Evolutionary conservation across 108 stramenopile genomes (phyloP).

Genomic region (Cyclotella sp.): DNA sequence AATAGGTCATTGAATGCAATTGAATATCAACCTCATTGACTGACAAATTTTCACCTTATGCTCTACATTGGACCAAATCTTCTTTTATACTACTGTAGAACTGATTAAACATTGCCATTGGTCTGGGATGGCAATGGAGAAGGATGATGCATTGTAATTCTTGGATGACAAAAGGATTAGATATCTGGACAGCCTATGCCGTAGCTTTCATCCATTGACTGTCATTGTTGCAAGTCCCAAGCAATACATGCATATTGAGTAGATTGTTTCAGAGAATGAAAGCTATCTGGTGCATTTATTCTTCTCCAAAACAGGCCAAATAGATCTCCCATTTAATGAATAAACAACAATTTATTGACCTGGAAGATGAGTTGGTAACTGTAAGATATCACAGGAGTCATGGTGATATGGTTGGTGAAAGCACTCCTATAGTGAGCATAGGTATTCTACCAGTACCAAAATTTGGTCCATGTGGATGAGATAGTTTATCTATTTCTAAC

Average conservation of each 20-base stretch:
- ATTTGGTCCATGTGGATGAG: too few relatives aligned
- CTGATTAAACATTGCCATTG: too few relatives aligned
- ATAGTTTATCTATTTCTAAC: too few relatives aligned
- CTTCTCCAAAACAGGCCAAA: too few relatives aligned
- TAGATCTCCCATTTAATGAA: too few relatives aligned
- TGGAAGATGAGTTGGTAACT: not conserved
- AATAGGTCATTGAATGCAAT: too few relatives aligned
- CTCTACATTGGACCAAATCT: not conserved
- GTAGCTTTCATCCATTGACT: slow-evolving; percentile 4
- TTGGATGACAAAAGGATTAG: too few relatives aligned
- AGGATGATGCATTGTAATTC: not conserved
- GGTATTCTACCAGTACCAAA: too few relatives aligned
- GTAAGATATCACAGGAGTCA: too few relatives aligned
- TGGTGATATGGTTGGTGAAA: too few relatives aligned
- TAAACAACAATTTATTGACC: not conserved
- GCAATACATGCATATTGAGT: not conserved
- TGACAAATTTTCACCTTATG: not conserved
- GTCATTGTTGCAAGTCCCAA: slow-evolving; percentile 11
- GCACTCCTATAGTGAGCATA: too few relatives aligned
- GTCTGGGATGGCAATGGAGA: slow-evolving; percentile 9
- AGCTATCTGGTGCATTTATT: not conserved
- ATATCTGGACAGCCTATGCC: not conserved
- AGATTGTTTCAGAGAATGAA: not conserved
- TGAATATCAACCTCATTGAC: not conserved
- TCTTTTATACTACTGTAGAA: not conserved